phyloP scores from a whole-genome alignment of 345 rosid genomes.

The Conringia planisiliqua region DNA sequence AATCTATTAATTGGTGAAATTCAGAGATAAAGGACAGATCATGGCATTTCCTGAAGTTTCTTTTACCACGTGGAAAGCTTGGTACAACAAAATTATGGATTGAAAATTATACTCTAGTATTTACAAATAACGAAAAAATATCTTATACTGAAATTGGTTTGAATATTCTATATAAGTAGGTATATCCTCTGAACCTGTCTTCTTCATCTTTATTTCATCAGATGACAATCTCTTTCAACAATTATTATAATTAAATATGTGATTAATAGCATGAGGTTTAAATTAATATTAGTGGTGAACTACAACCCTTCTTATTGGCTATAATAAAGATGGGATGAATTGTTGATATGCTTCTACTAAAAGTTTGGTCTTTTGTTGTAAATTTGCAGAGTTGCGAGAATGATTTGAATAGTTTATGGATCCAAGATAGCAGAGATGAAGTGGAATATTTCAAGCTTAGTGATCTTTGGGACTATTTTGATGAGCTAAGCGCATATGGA shows the following conservation, averaged over 20 bases:
- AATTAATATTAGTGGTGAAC: neutral
- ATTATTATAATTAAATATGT: neutral
- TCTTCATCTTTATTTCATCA: slow-evolving; percentile 6
- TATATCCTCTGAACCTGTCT: slow-evolving; percentile 15
- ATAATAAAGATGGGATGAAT: neutral
- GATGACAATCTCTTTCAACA: slow-evolving; percentile 1
- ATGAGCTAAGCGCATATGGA: slow-evolving; percentile 81
- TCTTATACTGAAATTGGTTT: neutral
- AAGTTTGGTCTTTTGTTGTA: neutral
- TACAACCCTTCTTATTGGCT: neutral
- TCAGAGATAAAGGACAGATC: neutral
- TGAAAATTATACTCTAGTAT: neutral
- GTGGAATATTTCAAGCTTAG: slow-evolving; percentile 51
- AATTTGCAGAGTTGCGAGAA: slow-evolving; percentile 39
- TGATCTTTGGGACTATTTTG: slow-evolving; percentile 71
- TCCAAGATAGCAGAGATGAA: slow-evolving; percentile 43
- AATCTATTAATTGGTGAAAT: neutral
- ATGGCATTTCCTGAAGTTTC: neutral
- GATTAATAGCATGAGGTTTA: neutral
- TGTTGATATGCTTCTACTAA: neutral
- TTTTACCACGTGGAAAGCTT: slow-evolving; percentile 9
- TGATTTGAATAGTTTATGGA: slow-evolving; percentile 57
- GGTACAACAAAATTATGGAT: neutral
- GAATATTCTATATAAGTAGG: slow-evolving; percentile 21
- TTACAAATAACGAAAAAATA: neutral